phyloP scores from a whole-genome alignment of 352 stramenopile genomes.

The Discostella stelligera region DNA sequence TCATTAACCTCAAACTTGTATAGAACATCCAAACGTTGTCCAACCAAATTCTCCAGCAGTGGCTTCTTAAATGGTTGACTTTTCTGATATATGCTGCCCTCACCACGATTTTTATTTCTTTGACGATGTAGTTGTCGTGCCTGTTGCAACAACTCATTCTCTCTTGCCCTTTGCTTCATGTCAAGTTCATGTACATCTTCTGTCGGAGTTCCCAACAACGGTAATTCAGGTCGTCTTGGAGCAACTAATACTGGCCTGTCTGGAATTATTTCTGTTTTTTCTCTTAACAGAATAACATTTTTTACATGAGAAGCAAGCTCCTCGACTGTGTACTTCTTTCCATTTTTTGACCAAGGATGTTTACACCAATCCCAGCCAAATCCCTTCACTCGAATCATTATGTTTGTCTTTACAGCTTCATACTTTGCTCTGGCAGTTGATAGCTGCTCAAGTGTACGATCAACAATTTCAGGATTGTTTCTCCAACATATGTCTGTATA shows the following conservation, averaged over 20 bases:
- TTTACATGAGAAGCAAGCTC: conserved; percentile 16
- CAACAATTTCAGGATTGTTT: conserved; percentile 1
- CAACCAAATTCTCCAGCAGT: not conserved
- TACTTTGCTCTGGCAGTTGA: not conserved
- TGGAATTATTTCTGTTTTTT: not conserved
- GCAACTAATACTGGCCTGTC: not conserved
- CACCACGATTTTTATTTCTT: not conserved
- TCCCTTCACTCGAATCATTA: conserved; percentile 27
- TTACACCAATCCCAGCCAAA: conserved; percentile 26
- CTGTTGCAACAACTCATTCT: conserved; percentile 7
- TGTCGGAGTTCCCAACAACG: conserved; percentile 10
- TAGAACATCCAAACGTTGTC: conserved; percentile 12
- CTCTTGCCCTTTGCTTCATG: not conserved
- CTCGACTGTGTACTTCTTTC: conserved; percentile 17
- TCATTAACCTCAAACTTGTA: not conserved
- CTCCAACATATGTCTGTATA: conserved; percentile 23
- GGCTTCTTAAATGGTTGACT: not conserved
- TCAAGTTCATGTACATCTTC: conserved; percentile 3
- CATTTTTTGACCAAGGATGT: conserved; percentile 24
- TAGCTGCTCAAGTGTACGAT: conserved; percentile 4
- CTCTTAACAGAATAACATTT: conserved; percentile 9
- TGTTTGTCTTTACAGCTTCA: conserved; percentile 24
- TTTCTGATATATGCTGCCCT: conserved; percentile 13
- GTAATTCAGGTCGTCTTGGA: conserved; percentile 3
- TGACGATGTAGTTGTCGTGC: conserved; percentile 3